phyloP scores from a whole-genome alignment of 768 basidiomycete genomes.

The Trametes cingulata region DNA sequence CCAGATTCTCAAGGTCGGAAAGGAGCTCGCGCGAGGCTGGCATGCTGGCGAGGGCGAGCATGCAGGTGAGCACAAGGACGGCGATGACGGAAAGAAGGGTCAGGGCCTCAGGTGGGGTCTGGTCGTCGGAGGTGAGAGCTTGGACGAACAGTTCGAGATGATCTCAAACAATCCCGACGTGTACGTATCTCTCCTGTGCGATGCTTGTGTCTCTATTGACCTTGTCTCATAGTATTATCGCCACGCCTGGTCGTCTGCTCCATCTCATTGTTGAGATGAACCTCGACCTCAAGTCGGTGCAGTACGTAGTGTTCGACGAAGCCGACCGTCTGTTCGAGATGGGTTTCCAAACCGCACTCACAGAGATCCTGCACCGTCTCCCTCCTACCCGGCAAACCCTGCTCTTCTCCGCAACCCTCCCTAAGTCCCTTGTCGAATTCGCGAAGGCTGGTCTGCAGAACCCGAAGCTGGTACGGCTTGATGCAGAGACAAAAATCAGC shows the following conservation, averaged over 20 bases:
- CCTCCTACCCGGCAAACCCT: constrained; percentile 87
- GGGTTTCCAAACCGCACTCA: constrained; percentile 92
- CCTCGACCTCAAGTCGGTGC: constrained; percentile 80
- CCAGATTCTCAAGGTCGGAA: constrained; percentile 92
- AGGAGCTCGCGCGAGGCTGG: constrained; percentile 88
- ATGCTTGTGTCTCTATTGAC: constrained; percentile 5
- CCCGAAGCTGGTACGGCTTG: constrained; percentile 94
- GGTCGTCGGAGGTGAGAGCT: constrained; percentile 90
- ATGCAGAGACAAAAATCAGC: constrained; percentile 95
- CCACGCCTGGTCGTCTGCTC: constrained; percentile 96
- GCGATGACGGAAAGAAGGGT: constrained; percentile 55
- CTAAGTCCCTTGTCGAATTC: constrained; percentile 94
- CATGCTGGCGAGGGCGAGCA: constrained; percentile 60
- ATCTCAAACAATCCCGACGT: constrained; percentile 93
- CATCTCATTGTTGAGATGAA: constrained; percentile 98
- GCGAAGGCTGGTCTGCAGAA: constrained; percentile 95
- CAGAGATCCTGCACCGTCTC: constrained; percentile 88
- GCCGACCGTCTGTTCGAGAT: constrained; percentile 98
- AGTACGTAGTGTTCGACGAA: constrained; percentile 96
- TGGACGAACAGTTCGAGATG: constrained; percentile 97
- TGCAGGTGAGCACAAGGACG: constrained; percentile 60
- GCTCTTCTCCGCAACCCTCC: constrained; percentile 94
- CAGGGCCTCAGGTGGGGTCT: constrained; percentile 85
- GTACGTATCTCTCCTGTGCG: constrained; percentile 49
- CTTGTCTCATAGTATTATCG: constrained; percentile 73